Evolutionary conservation across 1,139 yeast species (phyloP), one percentile per base, ranked within the genome.

Genomic region (Candida pseudoviswanathii): DNA sequence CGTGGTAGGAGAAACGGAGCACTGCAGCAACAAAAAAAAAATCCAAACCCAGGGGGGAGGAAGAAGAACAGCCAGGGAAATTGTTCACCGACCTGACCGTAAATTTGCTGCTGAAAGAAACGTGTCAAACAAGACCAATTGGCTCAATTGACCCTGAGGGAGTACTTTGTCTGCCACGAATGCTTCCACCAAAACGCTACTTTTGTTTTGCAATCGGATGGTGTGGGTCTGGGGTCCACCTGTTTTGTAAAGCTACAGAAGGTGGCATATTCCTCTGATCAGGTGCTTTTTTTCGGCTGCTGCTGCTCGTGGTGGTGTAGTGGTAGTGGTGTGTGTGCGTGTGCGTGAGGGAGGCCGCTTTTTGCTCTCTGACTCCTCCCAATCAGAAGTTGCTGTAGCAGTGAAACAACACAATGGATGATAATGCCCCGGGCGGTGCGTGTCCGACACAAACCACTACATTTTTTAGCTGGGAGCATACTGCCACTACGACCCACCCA

Each of bases 401-500:
- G 24, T 5, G 11, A 34, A 34, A 34, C 24, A 22, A 7, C 8
- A 37, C 41, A 43, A 36, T 46, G 48, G 45, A 29, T 33, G 48
- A 41, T 41, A 45, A 33, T 45, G 48, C 44, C 44, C 44, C 44
- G 48, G 44, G 48, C 6, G 34, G n/a, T 26, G 43, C 37, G 44
- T 45, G 48, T 34, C 34, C 44, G 27, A 34, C 44, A 16, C 41
- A 39, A 43, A 43, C 29, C n/a, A n/a, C n/a, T n/a, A n/a, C 22
- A 22, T 21, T 36, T 36, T 9, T 36, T 22, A 10, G n/a, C 4
- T n/a, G 5, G 9, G 25, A n/a, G 21, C 10, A 36, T 11, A 5
- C 26, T 22, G 6, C 8, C 38, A 34, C 38, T 16, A 39, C 36
- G 21, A 16, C 30, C 42, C 37, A 9, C 16, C 16, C 11, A 27